Conservation (phyloP, 2,329 filamentous ascomycete species). For the Saccharata proteae region DNA sequence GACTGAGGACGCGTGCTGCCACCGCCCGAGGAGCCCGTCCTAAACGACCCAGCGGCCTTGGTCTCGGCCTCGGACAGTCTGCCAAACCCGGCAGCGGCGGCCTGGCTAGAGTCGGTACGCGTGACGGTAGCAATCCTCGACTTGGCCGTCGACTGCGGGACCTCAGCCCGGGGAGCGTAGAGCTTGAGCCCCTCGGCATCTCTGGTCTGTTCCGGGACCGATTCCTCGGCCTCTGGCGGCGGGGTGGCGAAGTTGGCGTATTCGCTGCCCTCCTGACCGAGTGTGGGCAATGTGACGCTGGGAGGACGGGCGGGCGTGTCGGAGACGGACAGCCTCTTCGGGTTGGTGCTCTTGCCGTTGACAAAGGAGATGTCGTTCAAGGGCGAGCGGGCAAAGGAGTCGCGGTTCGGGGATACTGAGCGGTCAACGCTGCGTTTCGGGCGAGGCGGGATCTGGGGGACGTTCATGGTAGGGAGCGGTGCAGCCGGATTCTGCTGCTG, state of each 20-base stretch:
- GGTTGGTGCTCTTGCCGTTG: conserved; percentile 17
- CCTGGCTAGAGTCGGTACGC: conserved; percentile 78
- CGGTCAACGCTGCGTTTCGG: conserved; percentile 59
- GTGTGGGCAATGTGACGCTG: conserved; percentile 70
- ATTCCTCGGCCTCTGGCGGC: conserved; percentile 19
- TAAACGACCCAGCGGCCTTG: conserved; percentile 15
- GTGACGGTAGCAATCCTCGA: conserved; percentile 74
- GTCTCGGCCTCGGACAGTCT: conserved; percentile 17
- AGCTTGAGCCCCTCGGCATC: conserved; percentile 73
- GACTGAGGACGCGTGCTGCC: conserved; percentile 39
- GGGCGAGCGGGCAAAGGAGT: conserved; percentile 74
- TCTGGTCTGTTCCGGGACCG: conserved; percentile 58
- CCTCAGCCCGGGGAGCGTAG: conserved; percentile 77
- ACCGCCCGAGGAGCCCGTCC: conserved; percentile 19
- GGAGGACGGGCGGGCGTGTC: conserved; percentile 48
- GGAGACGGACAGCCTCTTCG: conserved; percentile 20
- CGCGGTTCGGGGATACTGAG: conserved; percentile 63
- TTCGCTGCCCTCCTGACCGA: conserved; percentile 83
- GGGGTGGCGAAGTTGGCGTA: conserved; percentile 40
- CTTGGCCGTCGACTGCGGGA: conserved; percentile 71
- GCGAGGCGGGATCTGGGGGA: conserved; percentile 68
- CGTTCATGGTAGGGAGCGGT: conserved; percentile 34
- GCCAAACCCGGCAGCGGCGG: conserved; percentile 74
- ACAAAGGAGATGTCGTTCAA: conserved; percentile 58
- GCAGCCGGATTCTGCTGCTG: conserved; percentile 29